A percentile compares a stretch with the other conserved stretches of the same genome.
These are phyloP conservation scores for Camellia japonica DNA, from an alignment of 148 eudicot genomes.

Conservation along the genomic window DNA sequence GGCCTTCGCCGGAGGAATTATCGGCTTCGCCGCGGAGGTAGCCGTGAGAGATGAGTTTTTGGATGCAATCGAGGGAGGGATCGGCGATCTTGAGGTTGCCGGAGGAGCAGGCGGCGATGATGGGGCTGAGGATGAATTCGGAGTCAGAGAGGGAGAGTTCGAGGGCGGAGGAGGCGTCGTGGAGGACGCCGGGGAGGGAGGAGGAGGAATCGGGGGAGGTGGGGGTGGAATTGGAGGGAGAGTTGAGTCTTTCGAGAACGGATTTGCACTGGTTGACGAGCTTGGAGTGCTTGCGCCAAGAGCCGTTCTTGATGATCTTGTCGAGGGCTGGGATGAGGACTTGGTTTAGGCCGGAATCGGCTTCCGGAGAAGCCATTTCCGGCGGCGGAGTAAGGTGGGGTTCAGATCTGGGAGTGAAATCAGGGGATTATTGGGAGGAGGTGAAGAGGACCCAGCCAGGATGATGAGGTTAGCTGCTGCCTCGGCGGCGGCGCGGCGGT, in stretches of 20 bases:
- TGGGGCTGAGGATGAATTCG: constrained; percentile 59
- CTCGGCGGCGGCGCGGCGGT: too few relatives aligned
- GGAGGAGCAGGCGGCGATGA: constrained; percentile 49
- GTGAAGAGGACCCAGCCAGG: too few relatives aligned
- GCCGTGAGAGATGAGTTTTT: constrained; percentile 74
- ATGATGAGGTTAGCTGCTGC: too few relatives aligned
- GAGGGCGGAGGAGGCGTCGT: constrained; percentile 23
- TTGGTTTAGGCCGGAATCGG: constrained; percentile 74
- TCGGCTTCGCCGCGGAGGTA: constrained; percentile 79
- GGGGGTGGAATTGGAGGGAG: constrained; percentile 26
- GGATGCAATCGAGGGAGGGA: constrained; percentile 64
- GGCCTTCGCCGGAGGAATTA: constrained; percentile 29
- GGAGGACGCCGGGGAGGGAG: neutral
- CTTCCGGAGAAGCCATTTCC: constrained; percentile 91
- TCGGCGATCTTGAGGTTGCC: constrained; percentile 63
- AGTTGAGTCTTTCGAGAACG: constrained; percentile 47
- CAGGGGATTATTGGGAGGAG: too few relatives aligned
- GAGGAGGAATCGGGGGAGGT: constrained; percentile 15
- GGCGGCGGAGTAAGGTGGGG: neutral
- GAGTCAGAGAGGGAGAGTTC: constrained; percentile 55
- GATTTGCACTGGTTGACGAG: constrained; percentile 69
- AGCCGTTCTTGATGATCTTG: constrained; percentile 69
- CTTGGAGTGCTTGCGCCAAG: constrained; percentile 84
- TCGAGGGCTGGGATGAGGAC: constrained; percentile 59
- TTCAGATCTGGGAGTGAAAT: constrained; percentile 1